These are phyloP conservation scores for Malus domestica DNA, from an alignment of 306 rosid species.

Conservation along the genomic window DNA sequence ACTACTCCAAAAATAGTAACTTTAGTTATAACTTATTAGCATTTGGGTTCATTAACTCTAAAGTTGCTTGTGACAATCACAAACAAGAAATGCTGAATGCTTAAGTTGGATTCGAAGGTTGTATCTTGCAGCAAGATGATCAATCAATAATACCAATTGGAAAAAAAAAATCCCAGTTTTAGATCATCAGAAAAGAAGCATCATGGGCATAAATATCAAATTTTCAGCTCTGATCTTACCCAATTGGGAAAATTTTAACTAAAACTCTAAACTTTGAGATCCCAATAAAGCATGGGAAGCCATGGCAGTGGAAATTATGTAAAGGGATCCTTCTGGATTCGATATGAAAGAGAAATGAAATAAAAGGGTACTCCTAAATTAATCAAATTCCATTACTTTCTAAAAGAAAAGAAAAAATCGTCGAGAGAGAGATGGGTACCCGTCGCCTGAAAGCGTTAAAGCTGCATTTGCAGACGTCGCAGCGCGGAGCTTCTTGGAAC, in stretches of 20 bases:
- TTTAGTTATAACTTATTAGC: background rate
- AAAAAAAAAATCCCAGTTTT: background rate
- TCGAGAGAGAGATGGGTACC: constrained; percentile 27
- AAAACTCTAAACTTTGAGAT: background rate
- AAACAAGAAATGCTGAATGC: background rate
- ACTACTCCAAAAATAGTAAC: background rate
- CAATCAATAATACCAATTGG: background rate
- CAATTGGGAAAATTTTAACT: background rate
- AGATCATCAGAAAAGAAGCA: background rate
- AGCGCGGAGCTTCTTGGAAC: constrained; percentile 84
- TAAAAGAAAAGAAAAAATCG: no score
- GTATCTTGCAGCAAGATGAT: background rate
- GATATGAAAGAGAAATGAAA: background rate
- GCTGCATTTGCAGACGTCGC: constrained; percentile 93
- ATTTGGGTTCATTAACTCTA: background rate
- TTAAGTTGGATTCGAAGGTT: background rate
- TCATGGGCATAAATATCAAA: background rate
- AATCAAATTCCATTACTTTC: background rate
- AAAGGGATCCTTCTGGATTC: background rate
- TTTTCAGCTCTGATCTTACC: background rate
- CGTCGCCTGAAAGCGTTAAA: constrained; percentile 93
- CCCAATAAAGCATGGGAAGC: background rate
- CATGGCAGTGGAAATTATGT: background rate
- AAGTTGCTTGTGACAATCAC: background rate
- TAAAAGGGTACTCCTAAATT: background rate